Base-by-base conservation (phyloP, 2,329 filamentous ascomycete species). In the Penicillium sp. region DNA sequence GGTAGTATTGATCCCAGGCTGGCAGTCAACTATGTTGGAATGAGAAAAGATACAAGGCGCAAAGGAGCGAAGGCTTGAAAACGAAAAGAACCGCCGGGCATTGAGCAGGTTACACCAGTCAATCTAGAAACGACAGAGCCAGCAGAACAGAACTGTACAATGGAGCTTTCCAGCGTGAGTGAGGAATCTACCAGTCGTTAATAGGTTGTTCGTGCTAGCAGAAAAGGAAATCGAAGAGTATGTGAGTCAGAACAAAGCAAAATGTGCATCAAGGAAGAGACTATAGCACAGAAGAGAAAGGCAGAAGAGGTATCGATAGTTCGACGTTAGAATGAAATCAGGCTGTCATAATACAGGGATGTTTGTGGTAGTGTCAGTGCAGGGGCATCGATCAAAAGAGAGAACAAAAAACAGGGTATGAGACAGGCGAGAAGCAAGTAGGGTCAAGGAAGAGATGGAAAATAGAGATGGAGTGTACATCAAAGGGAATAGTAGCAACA, bases 281-380 rank as follows among this genome's bases (percentile, higher is more conserved):
- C 37, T 49, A 47, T 51, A 36, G 38, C 38, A 51, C 48, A 51
- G 16, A 30, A 4, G 32, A 34, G 30, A 44, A 39, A 27, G 35
- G 45, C 43, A 47, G 19, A 47, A 46, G 42, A 53, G 50, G 51
- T 54, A 51, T 54, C 45, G 49, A 50, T 28, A 29, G 43, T 39
- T 45, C 34, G 47, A 53, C 34, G 25, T 23, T 14, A 25, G 36
- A 39, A 40, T 39, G 33, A 40, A 42, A 46, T 28, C 27, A 36
- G 31, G 34, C 29, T 40, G 37, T 56, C 53, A 54, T 53, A 47
- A 54, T 54, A 56, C 53, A 56, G 45, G 43, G 37, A 41, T 41
- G 34, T 41, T 37, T 14, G 17, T 13, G 39, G 35, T 27, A 20
- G 16, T 27, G 5, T 27, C 6, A 38, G 20, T 35, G 33, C 27